Evolutionary conservation across 331 rosid species (phyloP).

Genomic region (Cydonia oblonga): DNA sequence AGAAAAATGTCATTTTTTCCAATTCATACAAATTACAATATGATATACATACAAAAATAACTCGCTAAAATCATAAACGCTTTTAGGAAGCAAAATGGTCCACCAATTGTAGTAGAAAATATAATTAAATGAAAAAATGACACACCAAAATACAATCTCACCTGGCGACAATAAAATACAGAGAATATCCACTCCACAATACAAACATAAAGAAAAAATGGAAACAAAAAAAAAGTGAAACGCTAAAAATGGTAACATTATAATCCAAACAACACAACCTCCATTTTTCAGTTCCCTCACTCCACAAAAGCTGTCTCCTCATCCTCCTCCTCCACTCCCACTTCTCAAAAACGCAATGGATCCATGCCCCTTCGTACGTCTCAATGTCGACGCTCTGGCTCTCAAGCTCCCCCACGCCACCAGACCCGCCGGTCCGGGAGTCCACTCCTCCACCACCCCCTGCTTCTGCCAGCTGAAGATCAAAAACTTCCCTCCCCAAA

Average conservation of each 20-base stretch:
- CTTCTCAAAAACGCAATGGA: constrained; percentile 35
- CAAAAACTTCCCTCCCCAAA: constrained; percentile 48
- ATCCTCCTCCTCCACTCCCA: background rate
- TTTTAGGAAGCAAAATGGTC: background rate
- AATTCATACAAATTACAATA: too few species aligned
- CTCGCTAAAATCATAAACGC: too few species aligned
- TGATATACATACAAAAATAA: too few species aligned
- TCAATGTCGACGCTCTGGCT: constrained; percentile 55
- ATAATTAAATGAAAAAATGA: background rate
- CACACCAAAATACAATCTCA: background rate
- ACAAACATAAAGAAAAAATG: background rate
- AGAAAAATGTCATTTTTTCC: too few species aligned
- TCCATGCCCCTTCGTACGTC: constrained; percentile 71
- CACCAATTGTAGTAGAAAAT: background rate
- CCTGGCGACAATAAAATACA: background rate
- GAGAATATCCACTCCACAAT: background rate
- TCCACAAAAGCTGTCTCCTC: background rate
- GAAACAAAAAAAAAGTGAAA: background rate
- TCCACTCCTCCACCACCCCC: constrained; percentile 79
- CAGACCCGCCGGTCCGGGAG: constrained; percentile 36
- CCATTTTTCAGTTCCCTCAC: constrained; percentile 12
- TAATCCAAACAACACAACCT: background rate
- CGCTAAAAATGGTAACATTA: constrained; percentile 8
- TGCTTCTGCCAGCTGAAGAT: constrained; percentile 64
- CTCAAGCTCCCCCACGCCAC: constrained; percentile 58